Percentiles rank a stretch among this genome's conserved stretches.
Evolutionary conservation across 345 rosid genomes (phyloP).

Genomic region (Gossypium thurberi): DNA sequence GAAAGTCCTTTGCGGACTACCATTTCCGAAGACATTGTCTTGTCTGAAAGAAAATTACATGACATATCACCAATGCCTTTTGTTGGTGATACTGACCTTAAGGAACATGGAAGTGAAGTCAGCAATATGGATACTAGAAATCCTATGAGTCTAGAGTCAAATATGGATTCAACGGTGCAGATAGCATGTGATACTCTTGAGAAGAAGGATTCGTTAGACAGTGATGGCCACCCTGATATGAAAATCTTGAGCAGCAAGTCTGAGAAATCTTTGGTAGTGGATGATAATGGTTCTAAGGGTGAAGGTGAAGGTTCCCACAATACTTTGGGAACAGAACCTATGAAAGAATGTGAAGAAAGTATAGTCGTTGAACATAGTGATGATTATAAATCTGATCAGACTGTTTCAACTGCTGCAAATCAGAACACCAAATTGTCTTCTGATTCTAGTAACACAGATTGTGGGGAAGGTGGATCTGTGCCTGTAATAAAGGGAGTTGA

Average conservation of each 20-base stretch:
- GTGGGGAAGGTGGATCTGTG: conserved; percentile 14
- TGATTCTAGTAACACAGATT: conserved; percentile 21
- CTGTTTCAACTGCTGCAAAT: conserved; percentile 17
- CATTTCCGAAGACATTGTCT: conserved; percentile 18
- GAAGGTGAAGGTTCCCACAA: conserved; percentile 18
- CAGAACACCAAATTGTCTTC: conserved; percentile 26
- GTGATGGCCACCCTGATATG: conserved; percentile 18
- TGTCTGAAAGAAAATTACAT: conserved; percentile 12
- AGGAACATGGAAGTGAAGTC: conserved; percentile 22
- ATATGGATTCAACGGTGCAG: conserved; percentile 19
- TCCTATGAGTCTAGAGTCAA: conserved; percentile 15
- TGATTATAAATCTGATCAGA: conserved; percentile 16
- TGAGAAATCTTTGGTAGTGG: conserved; percentile 22
- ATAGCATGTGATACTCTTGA: conserved; percentile 8
- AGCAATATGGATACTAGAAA: conserved; percentile 14
- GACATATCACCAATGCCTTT: conserved; percentile 15
- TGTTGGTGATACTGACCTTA: conserved; percentile 11
- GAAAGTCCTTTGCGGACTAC: conserved; percentile 13
- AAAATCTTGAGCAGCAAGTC: conserved; percentile 19
- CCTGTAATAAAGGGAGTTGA: conserved; percentile 21
- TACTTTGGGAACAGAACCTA: conserved; percentile 24
- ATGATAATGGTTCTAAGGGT: conserved; percentile 18
- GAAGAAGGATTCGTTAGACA: conserved; percentile 19
- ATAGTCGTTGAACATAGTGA: conserved; percentile 18
- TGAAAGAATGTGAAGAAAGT: conserved; percentile 15